Conservation (phyloP, 2,329 filamentous ascomycete species). For the Diaporthe helianthi region DNA sequence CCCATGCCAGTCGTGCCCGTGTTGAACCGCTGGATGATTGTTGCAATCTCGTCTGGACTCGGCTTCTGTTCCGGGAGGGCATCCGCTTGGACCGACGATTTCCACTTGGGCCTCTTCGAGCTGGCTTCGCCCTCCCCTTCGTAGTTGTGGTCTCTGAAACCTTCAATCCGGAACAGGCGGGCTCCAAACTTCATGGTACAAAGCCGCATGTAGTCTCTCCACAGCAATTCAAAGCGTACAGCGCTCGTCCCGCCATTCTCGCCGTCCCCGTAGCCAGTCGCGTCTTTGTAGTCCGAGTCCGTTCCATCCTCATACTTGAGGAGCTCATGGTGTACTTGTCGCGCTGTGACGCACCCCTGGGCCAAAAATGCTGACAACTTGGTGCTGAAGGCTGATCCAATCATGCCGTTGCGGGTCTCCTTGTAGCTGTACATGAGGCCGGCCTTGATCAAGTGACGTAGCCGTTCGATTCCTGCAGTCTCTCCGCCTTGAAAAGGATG, state of each 20-base stretch:
- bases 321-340: conserved; percentile 74
- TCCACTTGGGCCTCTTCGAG: conserved; percentile 52
- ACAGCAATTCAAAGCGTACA: conserved; percentile 76
- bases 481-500: conserved; percentile 76
- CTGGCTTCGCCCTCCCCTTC: conserved; percentile 51
- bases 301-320: conserved; percentile 72
- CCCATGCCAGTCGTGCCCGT: conserved; percentile 76
- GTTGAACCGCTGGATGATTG: conserved; percentile 64
- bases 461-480: conserved; percentile 61
- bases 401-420: conserved; percentile 72
- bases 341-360: conserved; percentile 74
- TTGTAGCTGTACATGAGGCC: conserved; percentile 71
- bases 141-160: conserved; percentile 61
- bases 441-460: conserved; percentile 66
- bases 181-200: conserved; percentile 73
- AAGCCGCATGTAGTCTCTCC: conserved; percentile 83
- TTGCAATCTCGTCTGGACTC: conserved; percentile 51
- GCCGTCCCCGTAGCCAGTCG: conserved; percentile 68
- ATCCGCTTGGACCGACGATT: conserved; percentile 46
- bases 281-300: conserved; percentile 47
- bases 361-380: conserved; percentile 78
- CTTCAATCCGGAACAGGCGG: conserved; percentile 69
- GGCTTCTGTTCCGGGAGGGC: conserved; percentile 48
- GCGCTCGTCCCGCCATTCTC: conserved; percentile 75
- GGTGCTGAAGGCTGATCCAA: conserved; percentile 75